Evolutionary conservation across 306 rosid genomes (phyloP), one percentile per base, ranked within the genome.

Genomic region (Biancaea sappan): DNA sequence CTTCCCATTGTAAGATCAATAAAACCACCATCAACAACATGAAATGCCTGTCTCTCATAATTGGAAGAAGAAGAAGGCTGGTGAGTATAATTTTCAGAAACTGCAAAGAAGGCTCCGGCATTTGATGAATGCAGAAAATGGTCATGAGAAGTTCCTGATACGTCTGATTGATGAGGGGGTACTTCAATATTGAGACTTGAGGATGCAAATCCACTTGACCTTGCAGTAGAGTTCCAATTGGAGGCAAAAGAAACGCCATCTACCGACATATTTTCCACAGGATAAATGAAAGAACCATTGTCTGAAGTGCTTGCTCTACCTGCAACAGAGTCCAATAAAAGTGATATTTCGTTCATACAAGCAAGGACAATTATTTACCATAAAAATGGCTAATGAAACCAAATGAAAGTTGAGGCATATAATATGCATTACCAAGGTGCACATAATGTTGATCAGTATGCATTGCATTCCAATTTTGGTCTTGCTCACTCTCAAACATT

Each of bases 401-500:
- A 46, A 48, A 76, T 37, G 26, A 6, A 34, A 40, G 53, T 38
- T 41, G 38, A 81, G 72, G 53, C 75, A 72, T 73, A 57, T 6
- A 54, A 58, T 58, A 76, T 62, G 84, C 72, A 66, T 80, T 88
- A 92, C 97, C 96, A 69, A 83, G 77, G 77, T 81, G 83, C 73
- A 85, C 80, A 77, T 66, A 83, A n/a, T 87, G 83, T 79, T 92
- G 93, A 47, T 92, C 97, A 6, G 85, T n/a, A 50, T 76, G 92
- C 81, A 86, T 69, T 76, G 85, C 87, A 85, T 79, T 89, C 97
- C 97, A 89, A 72, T 88, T 86, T 68, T 77, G 93, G 74, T 92
- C 97, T 69, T 88, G 78, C 72, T 92, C 97, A 63, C 78, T 79
- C 78, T 86, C 96, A 67, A 81, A 85, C 76, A 85, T 66, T 79